phyloP scores from a whole-genome alignment of 2,329 filamentous ascomycete species.

The Colletotrichum tabaci region DNA sequence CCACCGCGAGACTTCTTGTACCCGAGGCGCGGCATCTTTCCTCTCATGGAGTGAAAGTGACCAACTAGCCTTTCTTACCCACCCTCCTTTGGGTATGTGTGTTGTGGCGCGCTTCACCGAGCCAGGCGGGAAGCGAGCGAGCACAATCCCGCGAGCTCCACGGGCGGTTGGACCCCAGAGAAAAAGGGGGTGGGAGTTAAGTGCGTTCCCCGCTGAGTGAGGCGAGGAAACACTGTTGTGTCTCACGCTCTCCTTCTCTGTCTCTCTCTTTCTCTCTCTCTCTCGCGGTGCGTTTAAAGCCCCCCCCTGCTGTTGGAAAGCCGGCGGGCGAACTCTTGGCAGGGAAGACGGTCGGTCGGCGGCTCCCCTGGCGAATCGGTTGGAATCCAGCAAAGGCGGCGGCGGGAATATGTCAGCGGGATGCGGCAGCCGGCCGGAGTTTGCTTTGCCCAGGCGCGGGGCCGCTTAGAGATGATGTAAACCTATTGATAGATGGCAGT shows the following conservation, averaged over 20 bases:
- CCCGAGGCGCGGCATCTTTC: slow-evolving; percentile 49
- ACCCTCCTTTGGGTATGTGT: background rate
- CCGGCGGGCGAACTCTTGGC: background rate
- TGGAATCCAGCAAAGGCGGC: background rate
- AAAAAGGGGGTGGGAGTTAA: background rate
- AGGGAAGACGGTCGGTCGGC: slow-evolving; percentile 11
- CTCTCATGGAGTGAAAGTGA: too few species aligned
- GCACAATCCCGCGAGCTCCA: background rate
- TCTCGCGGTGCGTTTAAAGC: too few species aligned
- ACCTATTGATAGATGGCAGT: background rate
- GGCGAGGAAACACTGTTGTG: too few species aligned
- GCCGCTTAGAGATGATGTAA: slow-evolving; percentile 7
- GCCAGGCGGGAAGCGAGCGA: background rate
- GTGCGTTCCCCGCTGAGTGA: background rate
- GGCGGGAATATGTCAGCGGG: slow-evolving; percentile 6
- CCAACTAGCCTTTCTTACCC: background rate
- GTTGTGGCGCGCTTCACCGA: background rate
- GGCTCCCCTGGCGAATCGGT: slow-evolving; percentile 20
- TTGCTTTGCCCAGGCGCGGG: slow-evolving; percentile 12
- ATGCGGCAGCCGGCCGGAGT: background rate
- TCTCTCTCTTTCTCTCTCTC: too few species aligned
- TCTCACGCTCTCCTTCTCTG: too few species aligned
- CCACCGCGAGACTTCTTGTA: slow-evolving; percentile 55
- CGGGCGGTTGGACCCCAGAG: slow-evolving; percentile 2
- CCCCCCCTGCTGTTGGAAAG: slow-evolving; percentile 25